Conservation (phyloP, 2,329 filamentous ascomycete genomes). For the Monosporascus ibericus region DNA sequence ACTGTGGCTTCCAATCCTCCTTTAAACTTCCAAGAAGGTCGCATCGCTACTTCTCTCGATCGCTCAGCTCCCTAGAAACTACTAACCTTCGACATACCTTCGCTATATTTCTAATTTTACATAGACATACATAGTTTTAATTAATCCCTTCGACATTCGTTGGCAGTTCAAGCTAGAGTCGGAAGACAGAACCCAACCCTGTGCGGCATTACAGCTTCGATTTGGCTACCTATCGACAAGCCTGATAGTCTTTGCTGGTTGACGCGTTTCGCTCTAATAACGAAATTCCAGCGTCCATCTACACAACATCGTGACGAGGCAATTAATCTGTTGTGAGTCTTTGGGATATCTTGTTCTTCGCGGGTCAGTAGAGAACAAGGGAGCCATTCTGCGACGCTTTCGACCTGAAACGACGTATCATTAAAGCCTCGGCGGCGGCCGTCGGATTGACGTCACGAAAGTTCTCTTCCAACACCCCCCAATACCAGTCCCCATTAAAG, state of each 20-base stretch:
- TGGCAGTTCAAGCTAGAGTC: background rate
- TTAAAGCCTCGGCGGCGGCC: background rate
- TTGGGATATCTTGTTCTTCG: too few relatives aligned
- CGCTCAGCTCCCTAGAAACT: too few relatives aligned
- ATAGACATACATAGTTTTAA: background rate
- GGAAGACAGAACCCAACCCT: background rate
- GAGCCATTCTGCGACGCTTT: too few relatives aligned
- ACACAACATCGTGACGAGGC: background rate
- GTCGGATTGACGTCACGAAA: background rate
- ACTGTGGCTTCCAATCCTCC: too few relatives aligned
- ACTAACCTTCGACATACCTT: background rate
- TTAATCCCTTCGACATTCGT: background rate
- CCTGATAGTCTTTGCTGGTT: background rate
- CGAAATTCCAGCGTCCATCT: background rate
- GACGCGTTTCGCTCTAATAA: background rate
- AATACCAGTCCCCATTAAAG: too few relatives aligned
- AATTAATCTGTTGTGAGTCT: background rate
- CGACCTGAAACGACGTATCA: too few relatives aligned
- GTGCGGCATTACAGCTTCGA: background rate
- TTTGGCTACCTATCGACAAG: background rate
- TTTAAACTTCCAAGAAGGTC: too few relatives aligned
- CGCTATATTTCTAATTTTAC: background rate
- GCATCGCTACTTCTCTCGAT: background rate
- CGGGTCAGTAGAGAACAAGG: background rate
- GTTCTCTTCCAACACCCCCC: too few relatives aligned